Conservation (phyloP, 257 asterid genomes). For the Solanum rostratum region DNA sequence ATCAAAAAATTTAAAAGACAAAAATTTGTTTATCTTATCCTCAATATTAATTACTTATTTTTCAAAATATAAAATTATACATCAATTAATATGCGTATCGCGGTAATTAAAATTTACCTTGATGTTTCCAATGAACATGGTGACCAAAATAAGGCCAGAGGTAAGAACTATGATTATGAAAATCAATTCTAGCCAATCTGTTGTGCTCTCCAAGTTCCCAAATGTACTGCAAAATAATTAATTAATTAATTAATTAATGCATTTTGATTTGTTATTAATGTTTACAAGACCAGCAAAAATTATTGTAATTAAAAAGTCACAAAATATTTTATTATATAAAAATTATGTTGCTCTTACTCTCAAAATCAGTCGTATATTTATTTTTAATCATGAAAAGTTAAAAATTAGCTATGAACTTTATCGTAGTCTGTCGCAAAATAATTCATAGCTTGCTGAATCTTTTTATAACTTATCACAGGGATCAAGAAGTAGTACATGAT, state of each 20-base stretch:
- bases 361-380: background rate
- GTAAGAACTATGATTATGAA: slow-evolving; percentile 17
- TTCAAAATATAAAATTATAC: too few relatives aligned
- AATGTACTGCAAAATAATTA: slow-evolving; percentile 7
- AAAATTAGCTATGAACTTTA: background rate
- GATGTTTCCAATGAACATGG: slow-evolving; percentile 24
- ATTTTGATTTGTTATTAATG: background rate
- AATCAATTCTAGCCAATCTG: slow-evolving; percentile 10
- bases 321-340: too few relatives aligned
- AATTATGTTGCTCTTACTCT: too few relatives aligned
- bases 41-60: too few relatives aligned
- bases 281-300: background rate
- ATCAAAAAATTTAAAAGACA: too few relatives aligned
- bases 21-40: too few relatives aligned
- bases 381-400: background rate
- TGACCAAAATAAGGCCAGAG: slow-evolving; percentile 17
- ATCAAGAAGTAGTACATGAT: too few relatives aligned
- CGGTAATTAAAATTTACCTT: slow-evolving; percentile 6
- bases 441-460: background rate
- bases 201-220: slow-evolving; percentile 26
- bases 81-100: too few relatives aligned
- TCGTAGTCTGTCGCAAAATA: background rate
- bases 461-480: background rate
- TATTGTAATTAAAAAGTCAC: too few relatives aligned
- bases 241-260: background rate